Conservation (phyloP, 345 rosid species). For the Eucalyptus guilfoylei region DNA sequence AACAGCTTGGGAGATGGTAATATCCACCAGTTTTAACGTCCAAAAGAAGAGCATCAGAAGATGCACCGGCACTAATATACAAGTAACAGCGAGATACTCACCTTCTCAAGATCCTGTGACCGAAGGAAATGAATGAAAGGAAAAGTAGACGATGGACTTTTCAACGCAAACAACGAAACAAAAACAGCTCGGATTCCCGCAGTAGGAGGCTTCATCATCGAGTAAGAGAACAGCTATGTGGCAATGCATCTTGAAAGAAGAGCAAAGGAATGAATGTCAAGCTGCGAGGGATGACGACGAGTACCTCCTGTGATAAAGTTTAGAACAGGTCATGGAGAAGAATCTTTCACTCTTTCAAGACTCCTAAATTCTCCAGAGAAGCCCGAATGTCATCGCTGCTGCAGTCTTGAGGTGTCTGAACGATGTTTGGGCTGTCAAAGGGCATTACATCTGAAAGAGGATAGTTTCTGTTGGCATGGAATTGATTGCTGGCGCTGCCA, state of each 20-base stretch:
- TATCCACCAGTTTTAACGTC: background rate
- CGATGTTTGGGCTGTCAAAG: constrained; percentile 48
- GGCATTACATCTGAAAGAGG: constrained; percentile 82
- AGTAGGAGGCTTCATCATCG: background rate
- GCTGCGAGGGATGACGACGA: background rate
- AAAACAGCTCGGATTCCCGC: background rate
- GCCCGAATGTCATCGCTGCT: constrained; percentile 31
- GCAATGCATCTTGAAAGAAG: background rate
- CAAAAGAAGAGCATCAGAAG: background rate
- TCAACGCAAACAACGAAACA: background rate
- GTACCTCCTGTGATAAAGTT: background rate
- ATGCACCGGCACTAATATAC: background rate
- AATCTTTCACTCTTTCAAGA: constrained; percentile 18
- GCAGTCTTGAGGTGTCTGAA: constrained; percentile 36
- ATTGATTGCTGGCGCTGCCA: constrained; percentile 30
- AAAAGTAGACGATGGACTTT: background rate
- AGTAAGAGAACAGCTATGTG: background rate
- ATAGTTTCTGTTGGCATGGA: constrained; percentile 60
- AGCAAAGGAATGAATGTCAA: background rate
- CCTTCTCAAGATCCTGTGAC: background rate
- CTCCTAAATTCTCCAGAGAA: constrained; percentile 48
- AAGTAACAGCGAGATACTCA: background rate
- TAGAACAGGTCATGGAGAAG: background rate
- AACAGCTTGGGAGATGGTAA: background rate
- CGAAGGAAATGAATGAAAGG: background rate